A percentile compares a stretch with the other conserved stretches of the same genome.
These are phyloP conservation scores for Lipomyces kockii DNA, from an alignment of 805 yeast species.

Conservation along the genomic window DNA sequence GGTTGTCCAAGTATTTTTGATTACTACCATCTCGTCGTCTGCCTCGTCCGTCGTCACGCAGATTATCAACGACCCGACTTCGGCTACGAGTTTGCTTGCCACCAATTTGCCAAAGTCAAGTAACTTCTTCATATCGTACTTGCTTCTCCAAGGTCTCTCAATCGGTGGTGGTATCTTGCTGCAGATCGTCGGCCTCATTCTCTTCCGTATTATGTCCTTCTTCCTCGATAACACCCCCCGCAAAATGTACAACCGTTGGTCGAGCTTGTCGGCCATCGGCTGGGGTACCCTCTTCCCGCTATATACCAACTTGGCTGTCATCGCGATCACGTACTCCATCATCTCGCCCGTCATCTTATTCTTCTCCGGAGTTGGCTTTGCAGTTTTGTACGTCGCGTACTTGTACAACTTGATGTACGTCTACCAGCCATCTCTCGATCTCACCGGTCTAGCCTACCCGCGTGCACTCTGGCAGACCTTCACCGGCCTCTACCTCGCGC, in stretches of 20 bases:
- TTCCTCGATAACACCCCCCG: slow-evolving; percentile 87
- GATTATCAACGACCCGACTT: slow-evolving; percentile 66
- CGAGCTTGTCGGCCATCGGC: slow-evolving; percentile 64
- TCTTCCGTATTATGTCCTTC: slow-evolving; percentile 71
- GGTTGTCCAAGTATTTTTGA: slow-evolving; percentile 86
- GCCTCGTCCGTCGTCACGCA: slow-evolving; percentile 76
- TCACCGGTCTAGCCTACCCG: slow-evolving; percentile 83
- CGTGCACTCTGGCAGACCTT: slow-evolving; percentile 87
- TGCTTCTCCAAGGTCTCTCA: slow-evolving; percentile 79
- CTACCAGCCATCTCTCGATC: slow-evolving; percentile 66
- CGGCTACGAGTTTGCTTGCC: slow-evolving; percentile 77
- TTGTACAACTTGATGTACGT: slow-evolving; percentile 78
- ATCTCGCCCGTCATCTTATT: slow-evolving; percentile 84
- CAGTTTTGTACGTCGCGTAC: slow-evolving; percentile 74
- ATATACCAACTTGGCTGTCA: slow-evolving; percentile 73
- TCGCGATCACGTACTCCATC: slow-evolving; percentile 74
- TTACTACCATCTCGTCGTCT: slow-evolving; percentile 81
- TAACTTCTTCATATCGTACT: slow-evolving; percentile 84
- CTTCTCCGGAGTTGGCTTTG: slow-evolving; percentile 73
- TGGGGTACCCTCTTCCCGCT: slow-evolving; percentile 87
- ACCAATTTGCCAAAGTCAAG: slow-evolving; percentile 84
- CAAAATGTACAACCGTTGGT: slow-evolving; percentile 81
- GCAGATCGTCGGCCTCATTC: slow-evolving; percentile 73
- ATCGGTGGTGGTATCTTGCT: slow-evolving; percentile 75
- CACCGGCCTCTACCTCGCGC: slow-evolving; percentile 86